Conservation (phyloP, 495 filamentous ascomycete genomes). For the Corynascus novoguineensis region DNA sequence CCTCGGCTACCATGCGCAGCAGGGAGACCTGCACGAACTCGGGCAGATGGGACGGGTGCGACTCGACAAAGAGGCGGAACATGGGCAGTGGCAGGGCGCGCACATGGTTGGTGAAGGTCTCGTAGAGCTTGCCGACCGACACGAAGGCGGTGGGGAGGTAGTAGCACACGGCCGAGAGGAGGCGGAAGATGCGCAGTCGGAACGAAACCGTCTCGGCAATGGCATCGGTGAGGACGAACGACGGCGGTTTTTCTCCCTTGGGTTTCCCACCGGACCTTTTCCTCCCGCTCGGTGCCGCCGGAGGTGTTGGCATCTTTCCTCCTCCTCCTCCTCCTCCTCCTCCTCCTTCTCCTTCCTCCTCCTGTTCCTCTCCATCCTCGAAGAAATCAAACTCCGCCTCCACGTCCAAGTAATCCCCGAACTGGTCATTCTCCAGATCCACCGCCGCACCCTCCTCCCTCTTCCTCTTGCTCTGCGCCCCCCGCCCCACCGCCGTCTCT, state of each 20-base stretch:
- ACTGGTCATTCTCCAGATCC: slow-evolving; percentile 11
- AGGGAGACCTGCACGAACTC: slow-evolving; percentile 53
- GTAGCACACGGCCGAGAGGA: slow-evolving; percentile 25
- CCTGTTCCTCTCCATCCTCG: slow-evolving; percentile 25
- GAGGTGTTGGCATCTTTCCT: slow-evolving; percentile 15
- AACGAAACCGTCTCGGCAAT: slow-evolving; percentile 56
- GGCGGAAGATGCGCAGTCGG: slow-evolving; percentile 56
- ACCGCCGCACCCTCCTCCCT: not conserved
- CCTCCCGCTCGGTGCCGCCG: not conserved
- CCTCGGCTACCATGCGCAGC: slow-evolving; percentile 57
- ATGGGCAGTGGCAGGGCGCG: slow-evolving; percentile 59
- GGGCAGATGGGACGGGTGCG: slow-evolving; percentile 41
- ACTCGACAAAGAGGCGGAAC: slow-evolving; percentile 68
- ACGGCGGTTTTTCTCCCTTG: not conserved
- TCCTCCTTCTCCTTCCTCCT: slow-evolving; percentile 25
- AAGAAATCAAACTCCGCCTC: slow-evolving; percentile 18
- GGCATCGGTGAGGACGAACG: slow-evolving; percentile 30
- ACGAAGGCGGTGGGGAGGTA: slow-evolving; percentile 37
- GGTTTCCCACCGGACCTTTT: slow-evolving; percentile 1
- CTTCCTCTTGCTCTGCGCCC: slow-evolving; percentile 50
- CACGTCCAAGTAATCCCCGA: not conserved
- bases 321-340: slow-evolving; percentile 19
- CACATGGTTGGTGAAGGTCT: slow-evolving; percentile 59
- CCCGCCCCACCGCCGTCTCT: slow-evolving; percentile 36
- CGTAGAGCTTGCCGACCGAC: slow-evolving; percentile 60